Evolutionary conservation across 495 filamentous ascomycete species (phyloP), one percentile per base, ranked within the genome.

Genomic region (Aspergillus mulundensis): DNA sequence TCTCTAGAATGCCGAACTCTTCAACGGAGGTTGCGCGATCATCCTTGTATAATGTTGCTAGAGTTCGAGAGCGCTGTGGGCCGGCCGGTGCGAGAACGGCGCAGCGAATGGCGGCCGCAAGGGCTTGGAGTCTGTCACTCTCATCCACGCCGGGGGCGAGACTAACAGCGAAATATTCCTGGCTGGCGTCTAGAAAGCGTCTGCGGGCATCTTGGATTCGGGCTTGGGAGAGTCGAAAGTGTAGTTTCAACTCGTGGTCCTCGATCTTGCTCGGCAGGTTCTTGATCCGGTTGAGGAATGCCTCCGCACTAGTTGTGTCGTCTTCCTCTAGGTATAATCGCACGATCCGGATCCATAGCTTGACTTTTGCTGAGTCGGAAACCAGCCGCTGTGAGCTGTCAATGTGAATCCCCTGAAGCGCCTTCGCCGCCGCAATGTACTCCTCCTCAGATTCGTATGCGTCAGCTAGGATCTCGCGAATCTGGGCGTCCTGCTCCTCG

Each of bases 1-100:
- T 97, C 77, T 97, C 95, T 19, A 98, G 76, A 50, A 98, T 97
- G 40, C 81, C 78, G 63, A 87, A 93, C 68, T 97, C 90, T 7
- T 87, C 84, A 3, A 92, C 81, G 43, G 84, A 81, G 2, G 81
- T 72, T 0, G 89, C 81, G 18, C 94, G 84, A 44, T 97, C 95
- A 65, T 98, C 94, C 69, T 96, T 97, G 79, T 96, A 97, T 7
- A 98, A 75, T 53, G 85, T 85, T 3, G 84, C 88, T 7, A 98
- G 78, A 7, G 82, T 82, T 10, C 89, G 80, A 50, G 88, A 90
- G 15, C 94, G 88, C 60, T 85, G 76, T 0, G 94, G 94, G 0
- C 94, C 94, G 5, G 94, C 94, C 0, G 92, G 92, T 0, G 91
- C 93, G 11, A 98, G 83, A 20, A 98, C 87, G n/a, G 92, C 94